Percentiles rank a stretch among this genome's conserved stretches.
Evolutionary conservation across 306 rosid genomes (phyloP).

Genomic region (Abrus pulchellus): DNA sequence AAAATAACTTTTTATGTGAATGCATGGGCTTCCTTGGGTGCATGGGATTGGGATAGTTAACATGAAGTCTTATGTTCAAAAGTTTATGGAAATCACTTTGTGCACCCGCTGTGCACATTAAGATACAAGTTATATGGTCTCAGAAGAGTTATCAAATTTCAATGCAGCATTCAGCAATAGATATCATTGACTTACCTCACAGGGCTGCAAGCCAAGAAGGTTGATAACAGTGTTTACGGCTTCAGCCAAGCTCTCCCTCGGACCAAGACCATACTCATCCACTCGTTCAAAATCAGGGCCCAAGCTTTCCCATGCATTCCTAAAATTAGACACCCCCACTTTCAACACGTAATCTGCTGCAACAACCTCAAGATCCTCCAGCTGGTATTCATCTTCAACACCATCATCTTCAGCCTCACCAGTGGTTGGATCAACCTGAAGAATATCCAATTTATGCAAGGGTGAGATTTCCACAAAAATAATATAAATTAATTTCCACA

Average conservation of each 20-base stretch:
- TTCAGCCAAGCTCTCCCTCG: constrained; percentile 88
- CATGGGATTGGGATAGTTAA: neutral
- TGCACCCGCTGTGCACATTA: constrained; percentile 14
- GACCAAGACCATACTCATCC: constrained; percentile 97
- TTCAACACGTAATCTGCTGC: constrained; percentile 89
- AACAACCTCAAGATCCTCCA: constrained; percentile 96
- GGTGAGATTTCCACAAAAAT: constrained; percentile 42
- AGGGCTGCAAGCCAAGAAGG: constrained; percentile 98
- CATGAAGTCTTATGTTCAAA: constrained; percentile 10
- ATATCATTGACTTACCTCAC: constrained; percentile 71
- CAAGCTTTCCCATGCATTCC: constrained; percentile 94
- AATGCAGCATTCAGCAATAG: constrained; percentile 24
- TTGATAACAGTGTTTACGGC: constrained; percentile 84
- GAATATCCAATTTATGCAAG: constrained; percentile 43
- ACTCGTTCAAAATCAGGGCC: constrained; percentile 82
- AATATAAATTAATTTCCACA: constrained; percentile 24
- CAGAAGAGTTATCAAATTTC: constrained; percentile 10
- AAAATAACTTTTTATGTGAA: neutral
- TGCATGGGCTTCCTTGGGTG: neutral
- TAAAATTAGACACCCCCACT: constrained; percentile 87
- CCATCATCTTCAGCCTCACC: constrained; percentile 96
- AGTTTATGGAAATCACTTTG: neutral
- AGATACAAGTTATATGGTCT: neutral
- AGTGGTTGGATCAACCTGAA: constrained; percentile 80
- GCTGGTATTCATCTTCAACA: constrained; percentile 94